Conservation (phyloP, 345 rosid genomes). For the Isatis tinctoria region DNA sequence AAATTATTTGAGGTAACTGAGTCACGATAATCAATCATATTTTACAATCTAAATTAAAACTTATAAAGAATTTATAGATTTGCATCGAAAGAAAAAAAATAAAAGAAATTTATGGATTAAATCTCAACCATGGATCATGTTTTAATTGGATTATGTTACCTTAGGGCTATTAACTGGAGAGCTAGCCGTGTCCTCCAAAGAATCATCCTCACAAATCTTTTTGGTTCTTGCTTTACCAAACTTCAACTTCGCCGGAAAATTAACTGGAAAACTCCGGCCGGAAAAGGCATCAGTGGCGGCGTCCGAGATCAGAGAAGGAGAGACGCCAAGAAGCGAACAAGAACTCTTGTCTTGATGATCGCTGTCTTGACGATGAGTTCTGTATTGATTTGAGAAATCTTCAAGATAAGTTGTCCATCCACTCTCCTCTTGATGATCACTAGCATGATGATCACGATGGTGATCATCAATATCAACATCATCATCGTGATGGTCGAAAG, state of each 20-base stretch:
- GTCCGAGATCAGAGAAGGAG: conserved; percentile 66
- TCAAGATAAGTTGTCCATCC: conserved; percentile 88
- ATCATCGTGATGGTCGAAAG: neutral
- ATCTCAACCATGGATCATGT: neutral
- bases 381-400: conserved; percentile 46
- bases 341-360: conserved; percentile 29
- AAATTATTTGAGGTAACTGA: neutral
- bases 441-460: neutral
- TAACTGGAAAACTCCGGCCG: conserved; percentile 29
- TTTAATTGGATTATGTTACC: conserved; percentile 33
- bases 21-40: neutral
- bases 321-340: conserved; percentile 39
- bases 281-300: conserved; percentile 52
- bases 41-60: neutral
- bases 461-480: conserved; percentile 6
- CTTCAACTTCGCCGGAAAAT: conserved; percentile 39
- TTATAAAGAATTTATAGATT: neutral
- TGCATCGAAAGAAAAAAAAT: neutral
- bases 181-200: conserved; percentile 90
- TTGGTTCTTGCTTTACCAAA: conserved; percentile 51
- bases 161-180: conserved; percentile 83
- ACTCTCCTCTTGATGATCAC: conserved; percentile 56
- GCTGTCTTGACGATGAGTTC: conserved; percentile 14
- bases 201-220: conserved; percentile 53
- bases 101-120: neutral